Evolutionary conservation across 306 rosid species (phyloP).

Genomic region (Castanospermum australe): DNA sequence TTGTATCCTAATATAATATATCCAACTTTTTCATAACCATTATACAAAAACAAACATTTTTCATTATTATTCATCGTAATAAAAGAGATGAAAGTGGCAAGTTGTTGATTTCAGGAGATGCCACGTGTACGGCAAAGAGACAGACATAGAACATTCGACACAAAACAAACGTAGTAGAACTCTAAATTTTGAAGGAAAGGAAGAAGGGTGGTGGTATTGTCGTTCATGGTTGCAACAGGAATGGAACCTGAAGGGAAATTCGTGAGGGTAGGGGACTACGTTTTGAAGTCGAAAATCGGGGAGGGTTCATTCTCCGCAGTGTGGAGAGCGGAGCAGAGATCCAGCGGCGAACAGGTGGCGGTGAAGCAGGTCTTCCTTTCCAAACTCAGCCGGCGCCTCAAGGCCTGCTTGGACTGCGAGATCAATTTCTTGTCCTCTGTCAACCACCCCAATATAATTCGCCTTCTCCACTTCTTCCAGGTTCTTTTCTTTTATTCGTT

Average conservation of each 20-base stretch:
- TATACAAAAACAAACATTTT: no score
- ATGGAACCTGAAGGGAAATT: conserved; percentile 14
- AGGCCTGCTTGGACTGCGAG: conserved; percentile 45
- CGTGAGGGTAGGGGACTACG: conserved; percentile 19
- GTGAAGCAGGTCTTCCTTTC: conserved; percentile 55
- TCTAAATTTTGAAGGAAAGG: not conserved
- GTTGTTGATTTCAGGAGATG: not conserved
- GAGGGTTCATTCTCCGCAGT: conserved; percentile 51
- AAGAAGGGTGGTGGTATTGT: not conserved
- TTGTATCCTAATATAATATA: no score
- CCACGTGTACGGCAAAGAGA: not conserved
- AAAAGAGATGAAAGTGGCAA: no score
- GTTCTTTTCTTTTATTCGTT: conserved; percentile 1
- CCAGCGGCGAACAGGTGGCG: conserved; percentile 42
- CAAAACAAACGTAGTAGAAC: not conserved
- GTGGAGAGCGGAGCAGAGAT: conserved; percentile 45
- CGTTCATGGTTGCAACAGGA: not conserved
- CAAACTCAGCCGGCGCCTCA: conserved; percentile 45
- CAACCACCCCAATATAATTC: conserved; percentile 57
- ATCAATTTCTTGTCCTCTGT: conserved; percentile 58
- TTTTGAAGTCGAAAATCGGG: conserved; percentile 43
- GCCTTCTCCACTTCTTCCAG: conserved; percentile 48
- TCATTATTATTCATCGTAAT: no score
- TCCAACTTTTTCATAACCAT: no score
- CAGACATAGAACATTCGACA: not conserved